Evolutionary conservation across 805 yeast species (phyloP).

Genomic region (Kazachstania bromeliacearum): DNA sequence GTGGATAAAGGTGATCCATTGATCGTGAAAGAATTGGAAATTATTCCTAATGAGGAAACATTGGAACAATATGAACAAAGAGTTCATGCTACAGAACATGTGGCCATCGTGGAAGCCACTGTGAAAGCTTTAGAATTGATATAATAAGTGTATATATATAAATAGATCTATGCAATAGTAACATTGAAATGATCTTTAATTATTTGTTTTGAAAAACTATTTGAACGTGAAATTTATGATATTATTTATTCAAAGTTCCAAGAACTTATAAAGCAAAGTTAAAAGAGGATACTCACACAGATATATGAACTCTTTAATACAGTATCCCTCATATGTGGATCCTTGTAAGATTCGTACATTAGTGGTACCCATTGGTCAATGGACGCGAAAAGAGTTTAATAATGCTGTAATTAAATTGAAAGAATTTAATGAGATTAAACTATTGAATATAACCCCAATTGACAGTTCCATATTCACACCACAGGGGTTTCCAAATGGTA

Average conservation of each 20-base stretch:
- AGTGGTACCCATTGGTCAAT: constrained; percentile 55
- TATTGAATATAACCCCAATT: constrained; percentile 67
- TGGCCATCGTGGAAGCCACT: constrained; percentile 90
- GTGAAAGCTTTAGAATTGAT: constrained; percentile 45
- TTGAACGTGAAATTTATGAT: no score
- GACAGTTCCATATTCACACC: constrained; percentile 62
- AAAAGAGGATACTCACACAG: not conserved
- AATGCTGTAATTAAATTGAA: constrained; percentile 37
- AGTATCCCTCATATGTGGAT: constrained; percentile 32
- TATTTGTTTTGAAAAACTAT: no score
- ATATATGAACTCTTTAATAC: constrained; percentile 9
- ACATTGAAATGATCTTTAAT: no score
- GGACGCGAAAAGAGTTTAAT: constrained; percentile 32
- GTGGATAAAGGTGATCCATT: constrained; percentile 92
- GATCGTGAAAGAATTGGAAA: constrained; percentile 66
- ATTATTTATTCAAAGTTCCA: no score
- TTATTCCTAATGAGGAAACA: constrained; percentile 56
- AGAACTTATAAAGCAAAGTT: not conserved
- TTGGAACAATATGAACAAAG: constrained; percentile 72
- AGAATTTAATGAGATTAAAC: constrained; percentile 50
- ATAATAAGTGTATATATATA: no score
- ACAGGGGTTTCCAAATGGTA: constrained; percentile 73
- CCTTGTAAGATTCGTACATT: constrained; percentile 61
- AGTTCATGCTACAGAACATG: constrained; percentile 78
- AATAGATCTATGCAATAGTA: no score